These are phyloP conservation scores for Begonia masoniana DNA, from an alignment of 306 rosid genomes.

Conservation along the genomic window DNA sequence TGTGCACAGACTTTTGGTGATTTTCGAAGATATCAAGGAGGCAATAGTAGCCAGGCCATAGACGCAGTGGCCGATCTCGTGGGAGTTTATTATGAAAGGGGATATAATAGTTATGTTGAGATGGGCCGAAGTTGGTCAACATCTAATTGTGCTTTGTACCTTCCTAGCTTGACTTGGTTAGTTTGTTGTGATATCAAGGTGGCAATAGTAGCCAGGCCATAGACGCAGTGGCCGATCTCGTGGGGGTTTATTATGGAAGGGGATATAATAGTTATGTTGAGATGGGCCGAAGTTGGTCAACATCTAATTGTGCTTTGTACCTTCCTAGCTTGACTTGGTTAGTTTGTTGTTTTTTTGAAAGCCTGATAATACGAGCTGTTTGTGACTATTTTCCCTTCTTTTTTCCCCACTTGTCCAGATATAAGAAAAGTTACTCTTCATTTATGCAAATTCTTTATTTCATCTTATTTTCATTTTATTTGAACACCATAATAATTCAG, in stretches of 20 bases:
- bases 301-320: constrained; percentile 15
- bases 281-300: constrained; percentile 65
- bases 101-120: constrained; percentile 8
- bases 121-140: constrained; percentile 67
- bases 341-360: too few relatives aligned
- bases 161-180: too few relatives aligned
- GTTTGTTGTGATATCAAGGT: constrained; percentile 42
- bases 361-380: too few relatives aligned
- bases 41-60: constrained; percentile 56
- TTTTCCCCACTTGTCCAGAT: too few relatives aligned
- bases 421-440: too few relatives aligned
- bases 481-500: too few relatives aligned
- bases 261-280: constrained; percentile 8
- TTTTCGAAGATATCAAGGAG: constrained; percentile 61
- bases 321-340: too few relatives aligned
- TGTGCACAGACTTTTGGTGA: constrained; percentile 77
- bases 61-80: constrained; percentile 55
- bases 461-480: too few relatives aligned
- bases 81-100: too few relatives aligned
- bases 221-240: constrained; percentile 57
- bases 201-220: constrained; percentile 61
- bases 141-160: constrained; percentile 14
- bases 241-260: too few relatives aligned
- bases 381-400: too few relatives aligned
- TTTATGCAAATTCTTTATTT: too few relatives aligned